phyloP scores from a whole-genome alignment of 2,329 filamentous ascomycete species.

The Escovopsis weberi region DNA sequence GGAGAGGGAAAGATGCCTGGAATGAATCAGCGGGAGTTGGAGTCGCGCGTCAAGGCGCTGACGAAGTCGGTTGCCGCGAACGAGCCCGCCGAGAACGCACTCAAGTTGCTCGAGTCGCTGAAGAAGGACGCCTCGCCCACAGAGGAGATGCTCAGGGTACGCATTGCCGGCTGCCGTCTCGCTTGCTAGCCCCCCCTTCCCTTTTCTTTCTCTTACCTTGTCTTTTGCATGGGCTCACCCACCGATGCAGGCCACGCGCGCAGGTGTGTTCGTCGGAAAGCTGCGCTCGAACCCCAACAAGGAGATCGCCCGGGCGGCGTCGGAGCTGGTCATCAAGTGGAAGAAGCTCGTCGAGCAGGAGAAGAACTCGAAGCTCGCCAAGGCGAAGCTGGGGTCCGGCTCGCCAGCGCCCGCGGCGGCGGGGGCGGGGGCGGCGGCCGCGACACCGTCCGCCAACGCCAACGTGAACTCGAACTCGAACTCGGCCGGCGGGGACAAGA shows the following conservation, averaged over 20 bases:
- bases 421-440: slow-evolving; percentile 17
- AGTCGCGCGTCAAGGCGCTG: slow-evolving; percentile 61
- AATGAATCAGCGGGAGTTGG: slow-evolving; percentile 76
- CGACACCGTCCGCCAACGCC: slow-evolving; percentile 32
- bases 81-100: slow-evolving; percentile 57
- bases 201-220: background rate
- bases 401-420: slow-evolving; percentile 8
- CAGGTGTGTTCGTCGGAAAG: slow-evolving; percentile 80
- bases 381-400: slow-evolving; percentile 20
- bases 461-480: slow-evolving; percentile 29
- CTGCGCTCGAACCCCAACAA: slow-evolving; percentile 63
- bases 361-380: slow-evolving; percentile 34
- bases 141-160: slow-evolving; percentile 74
- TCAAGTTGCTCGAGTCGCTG: slow-evolving; percentile 61
- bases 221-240: background rate
- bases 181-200: background rate
- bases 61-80: slow-evolving; percentile 63
- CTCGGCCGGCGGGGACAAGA: slow-evolving; percentile 24
- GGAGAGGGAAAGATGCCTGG: slow-evolving; percentile 4
- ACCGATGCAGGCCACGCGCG: slow-evolving; percentile 54
- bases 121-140: slow-evolving; percentile 70
- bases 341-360: slow-evolving; percentile 59
- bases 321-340: slow-evolving; percentile 80
- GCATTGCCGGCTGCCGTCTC: background rate
- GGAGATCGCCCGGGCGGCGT: slow-evolving; percentile 62